These are phyloP conservation scores for Fusarium tricinctum DNA, from an alignment of 2,329 filamentous ascomycete genomes.

Conservation along the genomic window DNA sequence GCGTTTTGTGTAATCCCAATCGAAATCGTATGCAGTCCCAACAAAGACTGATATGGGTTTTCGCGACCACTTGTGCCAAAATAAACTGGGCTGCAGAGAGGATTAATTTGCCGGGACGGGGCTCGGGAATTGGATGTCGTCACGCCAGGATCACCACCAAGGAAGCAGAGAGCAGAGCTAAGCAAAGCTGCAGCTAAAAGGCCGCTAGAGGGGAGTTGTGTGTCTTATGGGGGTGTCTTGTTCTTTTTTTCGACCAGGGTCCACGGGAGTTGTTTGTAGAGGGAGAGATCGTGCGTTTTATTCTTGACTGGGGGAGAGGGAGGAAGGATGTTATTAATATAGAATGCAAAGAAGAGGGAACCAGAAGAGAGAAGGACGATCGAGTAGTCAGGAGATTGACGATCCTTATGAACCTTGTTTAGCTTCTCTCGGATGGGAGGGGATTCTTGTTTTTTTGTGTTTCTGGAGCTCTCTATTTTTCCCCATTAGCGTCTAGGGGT, in stretches of 20 bases:
- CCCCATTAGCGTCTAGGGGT: slow-evolving; percentile 32
- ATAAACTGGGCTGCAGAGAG: slow-evolving; percentile 7
- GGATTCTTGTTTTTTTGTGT: slow-evolving; percentile 43
- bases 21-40: not conserved
- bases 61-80: slow-evolving; percentile 11
- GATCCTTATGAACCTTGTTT: slow-evolving; percentile 34
- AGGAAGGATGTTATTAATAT: slow-evolving; percentile 7
- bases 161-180: slow-evolving; percentile 7
- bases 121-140: slow-evolving; percentile 35
- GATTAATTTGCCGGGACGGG: slow-evolving; percentile 26
- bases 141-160: slow-evolving; percentile 37
- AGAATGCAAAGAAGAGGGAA: slow-evolving; percentile 7
- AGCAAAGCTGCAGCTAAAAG: slow-evolving; percentile 29
- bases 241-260: slow-evolving; percentile 9
- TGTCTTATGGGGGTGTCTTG: slow-evolving; percentile 1
- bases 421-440: slow-evolving; percentile 13
- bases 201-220: slow-evolving; percentile 31
- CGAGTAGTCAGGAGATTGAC: slow-evolving; percentile 27
- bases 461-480: slow-evolving; percentile 27
- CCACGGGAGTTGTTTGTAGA: not conserved
- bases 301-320: not conserved
- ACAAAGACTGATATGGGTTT: slow-evolving; percentile 3
- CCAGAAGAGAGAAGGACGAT: not conserved
- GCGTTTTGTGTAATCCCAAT: not conserved
- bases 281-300: not conserved